Conservation (phyloP, 1,284 basidiomycete species). For the Ustilago curta region DNA sequence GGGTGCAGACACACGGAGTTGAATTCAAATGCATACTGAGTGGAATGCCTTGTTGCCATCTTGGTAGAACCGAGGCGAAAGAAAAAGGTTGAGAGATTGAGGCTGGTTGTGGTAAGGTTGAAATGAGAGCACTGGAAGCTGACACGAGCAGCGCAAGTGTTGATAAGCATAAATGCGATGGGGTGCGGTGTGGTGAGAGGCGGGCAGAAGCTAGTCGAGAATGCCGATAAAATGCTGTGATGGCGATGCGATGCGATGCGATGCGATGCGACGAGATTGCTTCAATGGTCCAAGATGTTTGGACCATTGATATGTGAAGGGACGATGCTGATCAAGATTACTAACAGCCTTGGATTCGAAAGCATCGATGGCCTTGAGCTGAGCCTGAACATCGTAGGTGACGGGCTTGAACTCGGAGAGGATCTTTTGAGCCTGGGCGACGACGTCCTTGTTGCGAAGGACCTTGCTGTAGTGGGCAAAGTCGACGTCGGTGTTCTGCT, state of each 20-base stretch:
- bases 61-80: background rate
- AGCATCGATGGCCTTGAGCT: constrained; percentile 94
- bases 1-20: no score
- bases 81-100: background rate
- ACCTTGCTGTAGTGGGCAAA: constrained; percentile 89
- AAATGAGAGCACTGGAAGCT: background rate
- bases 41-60: background rate
- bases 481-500: constrained; percentile 84
- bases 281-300: background rate
- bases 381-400: constrained; percentile 91
- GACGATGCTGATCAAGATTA: constrained; percentile 20
- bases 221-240: background rate
- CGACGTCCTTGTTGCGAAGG: constrained; percentile 86
- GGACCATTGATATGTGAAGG: background rate
- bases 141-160: background rate
- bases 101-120: background rate
- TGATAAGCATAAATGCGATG: background rate
- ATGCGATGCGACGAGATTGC: constrained; percentile 4
- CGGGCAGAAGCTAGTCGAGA: background rate
- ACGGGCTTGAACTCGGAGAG: constrained; percentile 92
- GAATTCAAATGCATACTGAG: background rate
- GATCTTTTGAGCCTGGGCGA: constrained; percentile 92
- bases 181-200: background rate
- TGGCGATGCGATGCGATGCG: constrained; percentile 13
- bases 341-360: constrained; percentile 94